These are phyloP conservation scores for Fragilaria radians DNA, from an alignment of 108 stramenopile species.

Conservation along the genomic window DNA sequence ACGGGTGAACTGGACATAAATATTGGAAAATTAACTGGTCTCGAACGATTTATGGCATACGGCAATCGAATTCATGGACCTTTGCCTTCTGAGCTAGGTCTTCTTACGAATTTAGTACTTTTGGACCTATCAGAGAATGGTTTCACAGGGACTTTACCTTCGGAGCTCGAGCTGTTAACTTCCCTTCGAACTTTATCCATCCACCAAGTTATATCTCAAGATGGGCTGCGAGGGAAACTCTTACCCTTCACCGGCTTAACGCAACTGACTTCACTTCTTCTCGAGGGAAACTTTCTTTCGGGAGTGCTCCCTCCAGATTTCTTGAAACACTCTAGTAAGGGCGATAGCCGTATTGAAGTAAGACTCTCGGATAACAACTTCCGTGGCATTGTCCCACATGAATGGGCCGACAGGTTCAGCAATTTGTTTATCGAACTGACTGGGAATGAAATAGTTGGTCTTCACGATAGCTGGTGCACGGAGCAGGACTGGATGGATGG, in stretches of 20 bases:
- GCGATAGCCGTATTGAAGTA: constrained; percentile 18
- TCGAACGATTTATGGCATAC: constrained; percentile 15
- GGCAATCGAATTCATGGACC: constrained; percentile 42
- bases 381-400: constrained; percentile 25
- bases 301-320: constrained; percentile 38
- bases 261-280: constrained; percentile 2
- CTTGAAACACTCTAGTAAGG: constrained; percentile 21
- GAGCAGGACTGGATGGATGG: constrained; percentile 42
- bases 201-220: constrained; percentile 24
- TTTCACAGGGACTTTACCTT: constrained; percentile 15
- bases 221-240: constrained; percentile 8
- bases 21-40: constrained; percentile 37
- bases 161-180: constrained; percentile 12
- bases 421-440: constrained; percentile 20
- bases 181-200: constrained; percentile 18
- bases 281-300: constrained; percentile 19
- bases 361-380: constrained; percentile 34
- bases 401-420: constrained; percentile 24
- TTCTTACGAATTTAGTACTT: constrained; percentile 12
- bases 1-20: constrained; percentile 11
- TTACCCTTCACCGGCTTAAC: neutral
- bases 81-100: constrained; percentile 41
- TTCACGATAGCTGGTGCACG: constrained; percentile 25
- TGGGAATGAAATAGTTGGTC: constrained; percentile 17
- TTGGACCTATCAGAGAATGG: constrained; percentile 29